Percentiles rank a stretch among this genome's conserved stretches.
Evolutionary conservation across 495 filamentous ascomycete species (phyloP).

Genomic region (Neurospora sp.): DNA sequence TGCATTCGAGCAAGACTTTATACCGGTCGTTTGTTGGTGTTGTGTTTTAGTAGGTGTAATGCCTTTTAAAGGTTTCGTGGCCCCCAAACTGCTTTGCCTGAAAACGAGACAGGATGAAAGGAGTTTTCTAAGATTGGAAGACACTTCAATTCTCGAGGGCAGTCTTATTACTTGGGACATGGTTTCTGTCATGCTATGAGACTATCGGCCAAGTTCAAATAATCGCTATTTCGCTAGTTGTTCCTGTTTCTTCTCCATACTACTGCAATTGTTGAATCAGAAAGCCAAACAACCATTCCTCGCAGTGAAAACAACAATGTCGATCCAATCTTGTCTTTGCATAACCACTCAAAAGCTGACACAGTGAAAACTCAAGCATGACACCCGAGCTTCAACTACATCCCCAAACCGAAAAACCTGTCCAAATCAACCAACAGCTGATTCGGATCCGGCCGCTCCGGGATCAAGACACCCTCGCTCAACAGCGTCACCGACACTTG

Average conservation of each 20-base stretch:
- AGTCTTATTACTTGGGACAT: no score
- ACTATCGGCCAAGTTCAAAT: not conserved
- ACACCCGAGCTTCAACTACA: not conserved
- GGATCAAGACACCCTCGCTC: not conserved
- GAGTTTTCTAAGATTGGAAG: no score
- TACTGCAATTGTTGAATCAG: not conserved
- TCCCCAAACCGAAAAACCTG: not conserved
- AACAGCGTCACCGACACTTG: not conserved
- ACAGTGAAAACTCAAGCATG: not conserved
- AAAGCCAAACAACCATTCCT: not conserved
- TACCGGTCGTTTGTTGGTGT: no score
- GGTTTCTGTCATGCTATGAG: no score
- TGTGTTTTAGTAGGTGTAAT: no score
- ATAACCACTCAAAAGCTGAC: not conserved
- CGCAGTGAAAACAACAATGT: not conserved
- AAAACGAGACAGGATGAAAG: no score
- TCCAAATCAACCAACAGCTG: not conserved
- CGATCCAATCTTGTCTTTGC: not conserved
- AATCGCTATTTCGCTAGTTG: not conserved
- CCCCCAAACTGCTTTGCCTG: no score
- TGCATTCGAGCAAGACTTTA: no score
- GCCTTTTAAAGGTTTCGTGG: no score
- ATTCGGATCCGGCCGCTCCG: not conserved
- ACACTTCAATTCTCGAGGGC: no score
- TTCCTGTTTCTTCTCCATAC: not conserved